Evolutionary conservation across 257 asterid genomes (phyloP), one percentile per base, ranked within the genome.

Genomic region (Ajuga chamaepitys): DNA sequence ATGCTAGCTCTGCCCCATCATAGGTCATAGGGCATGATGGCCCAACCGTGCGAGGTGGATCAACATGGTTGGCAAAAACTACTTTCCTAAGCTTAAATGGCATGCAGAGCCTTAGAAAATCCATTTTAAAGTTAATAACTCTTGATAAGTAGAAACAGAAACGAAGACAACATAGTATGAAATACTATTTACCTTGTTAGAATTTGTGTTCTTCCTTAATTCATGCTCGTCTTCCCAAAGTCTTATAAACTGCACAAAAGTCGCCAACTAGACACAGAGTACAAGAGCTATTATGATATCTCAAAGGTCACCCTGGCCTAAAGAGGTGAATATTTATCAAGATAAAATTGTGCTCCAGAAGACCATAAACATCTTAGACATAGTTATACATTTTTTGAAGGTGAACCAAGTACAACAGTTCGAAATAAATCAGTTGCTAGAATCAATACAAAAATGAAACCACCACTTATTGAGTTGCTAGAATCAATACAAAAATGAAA

Each of bases 101-200:
- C 34, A 38, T 9, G 10, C 3, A 56, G 18, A 20, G 28, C 10
- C 20, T 58, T 3, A 44, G 28, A 26, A 44, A 32, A 41, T 40
- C 10, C 24, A 60, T 22, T 40, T 3, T 0, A 0, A 16, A 34
- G 14, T 35, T 26, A 8, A 42, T 16, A 10, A 24, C 13, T 2
- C 21, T 3, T 52, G 34, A 56, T 25, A 21, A 40, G 18, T 50
- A 66, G 17, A 28, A 28, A 3, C 7, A 18, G 62, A 17, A 18
- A 45, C 6, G 24, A 12, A 24, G 51, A 7, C 18, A 46, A 57
- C 24, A 8, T 3, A 34, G 34, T 46, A 18, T 5, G 21, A 47
- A 57, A 18, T 32, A 10, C 3, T n/a, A 12, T 21, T 44, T 34
- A 68, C 73, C 60, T 46, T 57, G 17, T 68, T 35, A 68, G 58